Percentiles rank a stretch among this genome's conserved stretches.
These are phyloP conservation scores for Corymbia citriodora DNA, from an alignment of 441 rosid genomes.

Conservation along the genomic window DNA sequence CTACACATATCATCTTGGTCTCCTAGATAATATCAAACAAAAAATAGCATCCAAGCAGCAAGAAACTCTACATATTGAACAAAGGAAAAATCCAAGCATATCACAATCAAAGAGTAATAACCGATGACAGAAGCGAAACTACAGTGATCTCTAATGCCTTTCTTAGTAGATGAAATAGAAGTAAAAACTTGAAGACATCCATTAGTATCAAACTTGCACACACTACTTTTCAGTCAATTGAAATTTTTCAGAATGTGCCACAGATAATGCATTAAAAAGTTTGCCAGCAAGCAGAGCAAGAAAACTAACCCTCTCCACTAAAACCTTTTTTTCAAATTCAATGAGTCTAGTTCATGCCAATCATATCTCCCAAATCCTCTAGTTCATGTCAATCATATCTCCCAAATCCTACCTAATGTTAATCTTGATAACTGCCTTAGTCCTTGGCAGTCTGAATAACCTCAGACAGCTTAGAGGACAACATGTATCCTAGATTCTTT, in stretches of 20 bases:
- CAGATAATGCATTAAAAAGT: neutral
- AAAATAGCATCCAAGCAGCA: neutral
- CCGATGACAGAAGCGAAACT: neutral
- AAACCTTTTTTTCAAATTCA: neutral
- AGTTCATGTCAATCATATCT: neutral
- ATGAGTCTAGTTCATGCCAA: neutral
- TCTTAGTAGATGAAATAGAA: neutral
- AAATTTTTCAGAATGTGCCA: neutral
- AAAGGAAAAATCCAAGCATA: neutral
- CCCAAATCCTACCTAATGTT: neutral
- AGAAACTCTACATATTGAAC: neutral
- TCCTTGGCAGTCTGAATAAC: neutral
- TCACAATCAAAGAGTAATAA: neutral
- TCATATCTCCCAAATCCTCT: neutral
- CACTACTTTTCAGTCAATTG: neutral
- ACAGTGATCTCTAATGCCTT: neutral
- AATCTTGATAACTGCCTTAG: neutral
- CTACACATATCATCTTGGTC: neutral
- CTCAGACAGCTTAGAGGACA: neutral
- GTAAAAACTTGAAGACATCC: neutral
- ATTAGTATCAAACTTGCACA: neutral
- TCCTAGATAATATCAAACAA: neutral
- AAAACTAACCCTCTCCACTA: neutral
- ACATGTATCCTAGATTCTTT: neutral
- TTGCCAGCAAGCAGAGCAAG: neutral